Evolutionary conservation across 1,284 basidiomycete species (phyloP).

Genomic region (Anthracocystis setariae): DNA sequence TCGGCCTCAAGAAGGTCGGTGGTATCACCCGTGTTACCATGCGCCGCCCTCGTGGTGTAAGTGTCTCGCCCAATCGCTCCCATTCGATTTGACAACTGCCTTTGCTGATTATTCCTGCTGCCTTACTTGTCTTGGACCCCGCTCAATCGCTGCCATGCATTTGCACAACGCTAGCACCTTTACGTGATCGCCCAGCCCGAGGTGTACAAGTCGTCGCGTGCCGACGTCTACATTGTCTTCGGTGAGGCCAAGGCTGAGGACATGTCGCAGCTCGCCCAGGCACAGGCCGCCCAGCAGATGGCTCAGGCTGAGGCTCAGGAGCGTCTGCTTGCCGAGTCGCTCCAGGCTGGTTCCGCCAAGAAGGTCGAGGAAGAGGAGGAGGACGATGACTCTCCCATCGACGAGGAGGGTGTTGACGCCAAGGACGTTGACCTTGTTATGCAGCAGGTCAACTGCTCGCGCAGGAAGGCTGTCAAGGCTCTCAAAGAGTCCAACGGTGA

Average conservation of each 20-base stretch:
- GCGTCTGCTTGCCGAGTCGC: constrained; percentile 73
- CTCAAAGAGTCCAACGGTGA: constrained; percentile 67
- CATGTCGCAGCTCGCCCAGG: constrained; percentile 83
- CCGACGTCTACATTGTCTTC: constrained; percentile 98
- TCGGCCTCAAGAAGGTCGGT: constrained; percentile 79
- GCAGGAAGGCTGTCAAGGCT: constrained; percentile 68
- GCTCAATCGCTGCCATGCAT: neutral
- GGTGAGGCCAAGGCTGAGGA: constrained; percentile 98
- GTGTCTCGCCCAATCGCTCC: constrained; percentile 56
- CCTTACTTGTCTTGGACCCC: neutral
- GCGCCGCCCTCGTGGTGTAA: constrained; percentile 89
- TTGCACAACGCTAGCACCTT: constrained; percentile 74
- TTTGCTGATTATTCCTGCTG: constrained; percentile 17
- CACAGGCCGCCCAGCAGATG: constrained; percentile 85
- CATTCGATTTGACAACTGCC: neutral
- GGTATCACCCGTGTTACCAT: constrained; percentile 95
- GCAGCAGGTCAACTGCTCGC: constrained; percentile 73
- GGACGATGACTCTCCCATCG: constrained; percentile 67
- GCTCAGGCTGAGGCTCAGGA: constrained; percentile 73
- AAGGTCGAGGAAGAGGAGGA: constrained; percentile 67
- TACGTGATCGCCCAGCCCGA: constrained; percentile 93
- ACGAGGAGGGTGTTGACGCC: constrained; percentile 75
- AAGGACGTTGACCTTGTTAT: constrained; percentile 95
- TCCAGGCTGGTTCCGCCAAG: constrained; percentile 46
- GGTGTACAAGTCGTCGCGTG: constrained; percentile 96